phyloP scores from a whole-genome alignment of 805 yeast species.

The Danielia oregonensis region DNA sequence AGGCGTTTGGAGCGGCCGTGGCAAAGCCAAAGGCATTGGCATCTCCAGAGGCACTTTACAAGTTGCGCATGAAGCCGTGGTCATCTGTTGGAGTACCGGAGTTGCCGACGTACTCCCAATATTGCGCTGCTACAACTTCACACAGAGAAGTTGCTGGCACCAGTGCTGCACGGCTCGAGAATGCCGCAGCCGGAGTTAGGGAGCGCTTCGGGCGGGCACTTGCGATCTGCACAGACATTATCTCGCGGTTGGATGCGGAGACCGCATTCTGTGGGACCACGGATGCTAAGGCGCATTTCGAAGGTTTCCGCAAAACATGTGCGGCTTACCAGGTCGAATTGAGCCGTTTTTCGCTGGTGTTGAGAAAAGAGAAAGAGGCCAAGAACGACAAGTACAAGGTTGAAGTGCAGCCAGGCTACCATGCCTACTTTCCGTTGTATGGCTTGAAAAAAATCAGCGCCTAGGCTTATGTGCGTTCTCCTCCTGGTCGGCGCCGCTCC shows the following conservation, averaged over 20 bases:
- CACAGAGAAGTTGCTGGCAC: neutral
- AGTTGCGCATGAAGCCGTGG: slow-evolving; percentile 72
- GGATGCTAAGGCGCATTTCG: slow-evolving; percentile 6
- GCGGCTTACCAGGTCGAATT: slow-evolving; percentile 8
- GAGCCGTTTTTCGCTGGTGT: neutral
- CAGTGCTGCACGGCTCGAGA: neutral
- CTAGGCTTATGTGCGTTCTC: too few relatives aligned
- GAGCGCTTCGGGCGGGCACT: neutral
- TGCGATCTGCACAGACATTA: neutral
- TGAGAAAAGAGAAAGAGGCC: neutral
- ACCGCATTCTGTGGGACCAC: slow-evolving; percentile 1
- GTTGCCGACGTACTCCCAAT: slow-evolving; percentile 48
- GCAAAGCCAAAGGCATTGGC: slow-evolving; percentile 1
- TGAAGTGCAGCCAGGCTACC: slow-evolving; percentile 6
- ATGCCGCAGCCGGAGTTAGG: neutral
- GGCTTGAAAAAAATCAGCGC: slow-evolving; percentile 1
- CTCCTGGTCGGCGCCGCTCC: too few relatives aligned
- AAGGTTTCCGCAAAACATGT: slow-evolving; percentile 11
- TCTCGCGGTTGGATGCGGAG: neutral
- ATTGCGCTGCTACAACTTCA: slow-evolving; percentile 2
- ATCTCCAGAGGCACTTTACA: slow-evolving; percentile 20
- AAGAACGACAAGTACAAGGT: slow-evolving; percentile 1
- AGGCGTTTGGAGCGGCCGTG: neutral
- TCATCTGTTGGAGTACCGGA: slow-evolving; percentile 76
- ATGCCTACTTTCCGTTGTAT: slow-evolving; percentile 13